Evolutionary conservation across 768 basidiomycete genomes (phyloP), one percentile per base, ranked within the genome.

Genomic region (Russula abietina): DNA sequence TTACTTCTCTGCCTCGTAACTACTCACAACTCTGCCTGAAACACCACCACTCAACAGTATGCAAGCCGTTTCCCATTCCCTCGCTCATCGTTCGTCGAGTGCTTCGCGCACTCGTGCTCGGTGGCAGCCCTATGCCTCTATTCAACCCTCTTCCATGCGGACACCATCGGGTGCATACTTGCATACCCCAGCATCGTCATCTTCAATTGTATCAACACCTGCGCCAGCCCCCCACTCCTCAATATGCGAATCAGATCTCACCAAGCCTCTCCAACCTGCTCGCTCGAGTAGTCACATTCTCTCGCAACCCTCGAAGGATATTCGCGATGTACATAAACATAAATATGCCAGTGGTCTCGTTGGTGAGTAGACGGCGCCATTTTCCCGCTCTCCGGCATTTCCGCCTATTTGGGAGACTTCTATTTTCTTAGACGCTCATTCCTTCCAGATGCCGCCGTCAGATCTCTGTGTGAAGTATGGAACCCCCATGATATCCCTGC

Each of bases 391-490:
- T 46, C 17, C 11, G 59, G 48, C 51, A 46, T 53, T 43, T 59
- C 50, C 57, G 55, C 52, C 57, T 49, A 53, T 33, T 49, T 45
- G 36, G 49, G 48, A 39, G 39, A 36, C 32, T 59, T 43, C 45
- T 22, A n/a, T 51, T 41, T 60, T 14, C 59, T 62, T 60, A 68
- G 51, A 32, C 54, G 48, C 50, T 10, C 49, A 36, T 41, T 50
- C 43, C 43, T 43, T 26, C 32, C 72, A 91, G 89, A 91, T 77
- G 86, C 89, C 82, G 84, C 89, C 43, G 84, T 91, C 63, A 87
- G 85, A 69, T 85, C 83, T 4, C 73, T 92, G 59, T 84, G 81
- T 70, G 88, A 91, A 67, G 87, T 89, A 73, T 92, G 90, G 90
- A 85, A 80, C 41, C 84, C 85, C 1, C 84, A 90, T 69, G 84